Base-by-base conservation (phyloP, 2,329 filamentous ascomycete species). In the Alternaria sp. region DNA sequence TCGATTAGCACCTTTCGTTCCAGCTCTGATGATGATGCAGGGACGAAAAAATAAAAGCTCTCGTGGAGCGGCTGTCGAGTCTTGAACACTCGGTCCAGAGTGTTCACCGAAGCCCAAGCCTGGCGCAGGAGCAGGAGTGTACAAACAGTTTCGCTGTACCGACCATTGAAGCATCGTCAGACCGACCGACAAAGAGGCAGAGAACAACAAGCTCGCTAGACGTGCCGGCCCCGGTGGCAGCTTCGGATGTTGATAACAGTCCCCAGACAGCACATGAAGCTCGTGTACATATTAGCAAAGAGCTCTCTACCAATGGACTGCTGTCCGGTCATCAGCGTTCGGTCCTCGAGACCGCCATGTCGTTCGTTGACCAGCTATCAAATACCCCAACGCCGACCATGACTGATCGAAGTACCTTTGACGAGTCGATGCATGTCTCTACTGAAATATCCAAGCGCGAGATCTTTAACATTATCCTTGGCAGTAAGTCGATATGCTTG, bases 331-430 rank as follows among this genome's bases (percentile, higher is more conserved):
- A 76, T 59, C 74, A 77, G 55, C 69, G 72, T 26, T 70, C 57
- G n/a, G 71, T 74, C n/a, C 68, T 77, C 19, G 72, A 77, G 52
- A 73, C 67, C 0, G 75, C 74, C 6, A 71, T 77, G 11, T 68
- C 72, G 0, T 76, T 77, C 40, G 73, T 77, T 19, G 75, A 77
- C 50, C 71, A 76, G 17, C 44, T 77, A 10, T 73, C 73, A 0
- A 69, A 71, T 25, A 68, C 68, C 8, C 70, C 71, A 15, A 67
- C 65, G 2, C 68, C 73, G 7, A 59, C 62, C 6, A 67, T 67
- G 53, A 69, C 61, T 17, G 73, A 77, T 21, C 67, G 69, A 17
- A 71, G 70, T 52, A 71, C 69, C 6, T 75, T 73, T 52, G 65
- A 72, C 26, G 70, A 68, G 59, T 70, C 67, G 8, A 68, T 70